Conservation (phyloP, 257 asterid species). For the Galeopsis tetrahit region DNA sequence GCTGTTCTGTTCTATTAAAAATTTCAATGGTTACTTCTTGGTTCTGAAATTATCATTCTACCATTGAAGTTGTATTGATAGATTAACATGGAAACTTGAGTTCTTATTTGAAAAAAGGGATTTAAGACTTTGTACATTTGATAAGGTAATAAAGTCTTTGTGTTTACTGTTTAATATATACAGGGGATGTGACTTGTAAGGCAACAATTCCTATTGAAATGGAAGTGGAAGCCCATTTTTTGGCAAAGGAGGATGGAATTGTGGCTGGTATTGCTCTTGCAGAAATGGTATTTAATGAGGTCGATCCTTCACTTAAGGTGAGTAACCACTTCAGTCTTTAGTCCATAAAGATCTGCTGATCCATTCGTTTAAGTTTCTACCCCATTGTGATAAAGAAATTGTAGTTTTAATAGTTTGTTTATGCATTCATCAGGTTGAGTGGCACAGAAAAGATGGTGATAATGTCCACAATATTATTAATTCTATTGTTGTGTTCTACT, state of each 20-base stretch:
- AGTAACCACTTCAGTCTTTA: slow-evolving; percentile 8
- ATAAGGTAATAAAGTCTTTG: neutral
- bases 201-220: slow-evolving; percentile 88
- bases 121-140: neutral
- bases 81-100: slow-evolving; percentile 3
- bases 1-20: too few relatives aligned
- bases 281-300: slow-evolving; percentile 85
- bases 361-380: slow-evolving; percentile 8
- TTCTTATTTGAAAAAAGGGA: neutral
- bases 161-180: slow-evolving; percentile 34
- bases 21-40: too few relatives aligned
- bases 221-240: slow-evolving; percentile 89
- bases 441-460: slow-evolving; percentile 87
- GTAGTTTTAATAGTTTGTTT: slow-evolving; percentile 23
- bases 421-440: slow-evolving; percentile 62
- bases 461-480: slow-evolving; percentile 69
- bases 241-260: slow-evolving; percentile 94
- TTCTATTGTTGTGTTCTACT: too few relatives aligned
- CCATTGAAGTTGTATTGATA: neutral
- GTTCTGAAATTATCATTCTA: too few relatives aligned
- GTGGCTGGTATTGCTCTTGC: slow-evolving; percentile 93
- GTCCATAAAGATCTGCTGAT: neutral
- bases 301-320: slow-evolving; percentile 90
- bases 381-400: neutral
- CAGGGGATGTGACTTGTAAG: slow-evolving; percentile 95